Evolutionary conservation across 177 flowering plant species (phyloP), one percentile per base, ranked within the genome.

Genomic region (Vitis hybrid): DNA sequence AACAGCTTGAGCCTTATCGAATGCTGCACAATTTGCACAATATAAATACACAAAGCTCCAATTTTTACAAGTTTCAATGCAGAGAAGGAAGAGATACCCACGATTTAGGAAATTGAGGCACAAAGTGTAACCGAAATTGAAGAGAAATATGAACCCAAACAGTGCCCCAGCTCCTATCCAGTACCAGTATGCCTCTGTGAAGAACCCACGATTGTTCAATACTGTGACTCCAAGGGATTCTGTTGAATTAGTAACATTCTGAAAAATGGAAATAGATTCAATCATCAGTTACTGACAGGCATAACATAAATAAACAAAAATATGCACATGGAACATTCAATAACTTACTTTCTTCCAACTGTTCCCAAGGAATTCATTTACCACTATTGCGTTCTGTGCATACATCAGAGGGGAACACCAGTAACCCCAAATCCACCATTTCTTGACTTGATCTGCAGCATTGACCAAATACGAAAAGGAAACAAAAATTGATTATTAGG

Each of bases 401-500:
- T 75, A 75, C 78, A 75, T 75, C 68, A 75, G 32, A 27, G 78
- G 78, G 4, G 78, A 75, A 18, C 57, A 9, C 78, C 78, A 75
- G 21, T 75, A 75, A 18, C 74, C 78, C 78, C 78, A 75, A 66
- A 59, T 66, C 78, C 78, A 75, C 78, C 78, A 75, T 35, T 27
- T 58, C 63, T 71, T 71, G 21, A 75, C 64, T 49, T 70, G 51
- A 58, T 67, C 78, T 75, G 64, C 18, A 18, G 19, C 52, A 21
- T 14, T 32, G 35, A 32, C 35, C 35, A 32, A 32, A 14, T 35
- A 63, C 21, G 11, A 63, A 56, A 16, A n/a, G 18, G 32, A 57
- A 11, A 35, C 14, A 35, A 57, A 55, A 16, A 58, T 14, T 19
- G 5, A 1, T 71, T 50, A 60, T 18, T 12, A 11, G 19, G 27